Evolutionary conservation across 257 asterid genomes (phyloP), one percentile per base, ranked within the genome.

Genomic region (Solanum sejunctum): DNA sequence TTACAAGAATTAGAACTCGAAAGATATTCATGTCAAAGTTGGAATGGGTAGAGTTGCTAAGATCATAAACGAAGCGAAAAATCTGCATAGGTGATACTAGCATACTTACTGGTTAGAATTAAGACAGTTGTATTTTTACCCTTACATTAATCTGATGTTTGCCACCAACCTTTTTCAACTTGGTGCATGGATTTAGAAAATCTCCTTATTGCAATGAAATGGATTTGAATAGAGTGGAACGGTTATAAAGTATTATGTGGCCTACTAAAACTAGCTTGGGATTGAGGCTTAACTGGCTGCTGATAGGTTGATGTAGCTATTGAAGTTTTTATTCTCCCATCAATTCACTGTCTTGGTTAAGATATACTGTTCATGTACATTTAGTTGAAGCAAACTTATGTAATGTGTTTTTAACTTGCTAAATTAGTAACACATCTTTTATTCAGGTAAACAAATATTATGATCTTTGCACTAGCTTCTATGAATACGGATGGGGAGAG

Each of bases 401-500:
- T 51, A 57, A 15, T 85, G 16, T 49, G 26, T 49, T 36, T 36
- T 12, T 80, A 69, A 75, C 51, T 32, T 36, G 80, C n/a, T 28
- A n/a, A 83, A 28, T 21, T 54, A 49, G 23, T 36, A 43, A 10
- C n/a, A 54, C 57, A 0, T 89, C 61, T 26, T 36, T 49, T 89
- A 69, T 84, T n/a, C 94, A 96, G 99, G 98, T 96, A 39, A 96
- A 96, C 83, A 96, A 95, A 88, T 96, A 96, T 89, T 96, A 96
- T 88, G 98, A 96, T 90, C 99, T 96, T 79, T 98, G 91, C 79
- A 96, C 99, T 86, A 96, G 99, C 91, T 96, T 96, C 95, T 96
- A 96, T 7, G 99, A 96, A 89, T 96, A 96, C 85, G 99, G 99
- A 80, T 95, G 99, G 99, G 99, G 99, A 86, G 97, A 96, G 88